Evolutionary conservation across 176 grass and related monocot species (phyloP).

Genomic region (Avena sativa): DNA sequence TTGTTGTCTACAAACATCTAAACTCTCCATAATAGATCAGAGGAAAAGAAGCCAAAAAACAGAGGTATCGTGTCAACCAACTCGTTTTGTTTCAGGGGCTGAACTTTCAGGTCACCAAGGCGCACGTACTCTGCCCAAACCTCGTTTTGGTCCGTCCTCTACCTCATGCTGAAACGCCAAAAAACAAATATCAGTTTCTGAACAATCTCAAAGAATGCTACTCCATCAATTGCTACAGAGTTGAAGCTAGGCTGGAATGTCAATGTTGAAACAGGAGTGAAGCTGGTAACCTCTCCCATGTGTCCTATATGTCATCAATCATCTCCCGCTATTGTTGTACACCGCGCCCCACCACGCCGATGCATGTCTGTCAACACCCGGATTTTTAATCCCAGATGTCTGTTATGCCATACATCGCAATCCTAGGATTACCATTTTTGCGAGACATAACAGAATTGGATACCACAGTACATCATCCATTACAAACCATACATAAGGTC

Average conservation of each 20-base stretch:
- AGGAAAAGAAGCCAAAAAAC: no score
- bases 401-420: no score
- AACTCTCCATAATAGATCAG: no score
- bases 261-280: neutral
- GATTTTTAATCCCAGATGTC: no score
- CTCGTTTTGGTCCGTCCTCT: slow-evolving; percentile 80
- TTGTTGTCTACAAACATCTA: no score
- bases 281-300: slow-evolving; percentile 64
- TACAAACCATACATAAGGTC: no score
- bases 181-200: neutral
- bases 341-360: slow-evolving; percentile 69
- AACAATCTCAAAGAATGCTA: neutral
- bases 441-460: no score
- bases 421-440: no score
- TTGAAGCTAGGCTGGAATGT: no score
- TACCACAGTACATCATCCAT: no score
- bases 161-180: slow-evolving; percentile 57
- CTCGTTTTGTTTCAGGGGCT: neutral
- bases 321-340: slow-evolving; percentile 91
- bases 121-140: slow-evolving; percentile 76
- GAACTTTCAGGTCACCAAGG: slow-evolving; percentile 86
- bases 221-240: no score
- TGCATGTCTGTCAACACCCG: slow-evolving; percentile 62
- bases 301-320: slow-evolving; percentile 73
- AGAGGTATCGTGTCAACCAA: no score